Base-by-base conservation (phyloP, 345 rosid genomes). In the Laguncularia racemosa region DNA sequence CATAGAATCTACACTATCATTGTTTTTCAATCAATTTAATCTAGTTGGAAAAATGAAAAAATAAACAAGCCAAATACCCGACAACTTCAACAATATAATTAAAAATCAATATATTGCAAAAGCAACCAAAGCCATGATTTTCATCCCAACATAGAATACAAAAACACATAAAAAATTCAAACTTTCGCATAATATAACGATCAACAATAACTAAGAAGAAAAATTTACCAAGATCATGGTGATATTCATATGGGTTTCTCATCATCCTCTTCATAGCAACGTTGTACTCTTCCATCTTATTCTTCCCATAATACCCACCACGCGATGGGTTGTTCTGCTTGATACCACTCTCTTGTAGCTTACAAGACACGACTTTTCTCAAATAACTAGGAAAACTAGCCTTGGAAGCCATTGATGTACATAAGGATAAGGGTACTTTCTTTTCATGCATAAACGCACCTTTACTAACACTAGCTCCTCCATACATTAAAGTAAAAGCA, bases 221-320 rank as follows among this genome's bases (percentile, higher is more conserved):
- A 50, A 28, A 71, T 55, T 5, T 47, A 91, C 98, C 95, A 6
- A 91, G 83, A 70, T 91, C 98, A 58, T 91, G 98, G 68, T 86
- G 95, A 74, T 91, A 91, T 64, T 91, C 96, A 60, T 82, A 91
- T 1, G 95, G 96, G 76, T 72, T 88, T 58, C 95, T 84, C 98
- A 81, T 91, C 87, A 86, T 68, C 67, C 74, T 78, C 81, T 86
- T 88, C 96, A 88, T 91, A 71, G 89, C 86, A 20, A 62, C 72
- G 65, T 91, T 88, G 65, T 88, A 91, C 21, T 82, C 86, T 20
- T 88, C 91, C 81, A 78, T 66, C 63, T 59, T 80, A 72, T 69
- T 76, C 62, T 60, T 77, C 73, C 15, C 69, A 67, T 6, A 81
- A 74, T 16, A 61, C 58, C 9, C 65, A 59, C 54, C 56, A 67